A percentile compares a stretch with the other conserved stretches of the same genome.
These are phyloP conservation scores for Dissophora globulifera DNA, from an alignment of 192 early-diverging fungal species.

Conservation along the genomic window DNA sequence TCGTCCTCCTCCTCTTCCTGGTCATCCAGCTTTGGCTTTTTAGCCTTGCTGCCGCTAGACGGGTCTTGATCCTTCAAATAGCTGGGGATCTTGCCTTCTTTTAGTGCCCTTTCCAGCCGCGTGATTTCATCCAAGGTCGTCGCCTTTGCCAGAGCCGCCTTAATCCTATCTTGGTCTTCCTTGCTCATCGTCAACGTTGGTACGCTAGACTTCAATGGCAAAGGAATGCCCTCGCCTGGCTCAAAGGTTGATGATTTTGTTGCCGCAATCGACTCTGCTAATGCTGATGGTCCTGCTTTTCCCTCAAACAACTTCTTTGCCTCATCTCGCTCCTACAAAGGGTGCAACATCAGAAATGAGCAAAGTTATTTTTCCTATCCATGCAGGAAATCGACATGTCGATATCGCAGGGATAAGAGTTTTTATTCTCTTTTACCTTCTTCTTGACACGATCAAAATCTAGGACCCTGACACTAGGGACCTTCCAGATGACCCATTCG, in stretches of 20 bases:
- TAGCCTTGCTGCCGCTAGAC: constrained; percentile 11
- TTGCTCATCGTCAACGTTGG: constrained; percentile 66
- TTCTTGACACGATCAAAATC: constrained; percentile 86
- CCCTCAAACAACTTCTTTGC: constrained; percentile 83
- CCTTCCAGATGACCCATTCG: constrained; percentile 83
- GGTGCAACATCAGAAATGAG: not conserved
- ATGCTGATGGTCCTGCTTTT: constrained; percentile 68
- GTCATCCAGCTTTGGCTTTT: constrained; percentile 28
- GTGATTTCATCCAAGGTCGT: constrained; percentile 81
- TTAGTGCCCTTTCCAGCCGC: constrained; percentile 73
- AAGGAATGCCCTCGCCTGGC: constrained; percentile 76
- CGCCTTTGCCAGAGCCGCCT: constrained; percentile 77
- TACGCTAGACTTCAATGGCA: constrained; percentile 63
- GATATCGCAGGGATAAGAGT: not conserved
- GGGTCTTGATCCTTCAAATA: constrained; percentile 37
- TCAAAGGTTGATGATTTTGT: constrained; percentile 86
- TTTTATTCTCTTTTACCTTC: constrained; percentile 56
- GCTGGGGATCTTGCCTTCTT: constrained; percentile 64
- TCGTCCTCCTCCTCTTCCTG: constrained; percentile 35
- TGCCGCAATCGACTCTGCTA: constrained; percentile 73
- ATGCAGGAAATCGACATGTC: not conserved
- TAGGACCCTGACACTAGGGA: constrained; percentile 81
- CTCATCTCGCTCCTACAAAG: constrained; percentile 78
- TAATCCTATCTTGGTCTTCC: constrained; percentile 79
- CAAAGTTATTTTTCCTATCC: no score